These are phyloP conservation scores for Paradendryphiella salina DNA, from an alignment of 2,329 filamentous ascomycete species.

Conservation along the genomic window DNA sequence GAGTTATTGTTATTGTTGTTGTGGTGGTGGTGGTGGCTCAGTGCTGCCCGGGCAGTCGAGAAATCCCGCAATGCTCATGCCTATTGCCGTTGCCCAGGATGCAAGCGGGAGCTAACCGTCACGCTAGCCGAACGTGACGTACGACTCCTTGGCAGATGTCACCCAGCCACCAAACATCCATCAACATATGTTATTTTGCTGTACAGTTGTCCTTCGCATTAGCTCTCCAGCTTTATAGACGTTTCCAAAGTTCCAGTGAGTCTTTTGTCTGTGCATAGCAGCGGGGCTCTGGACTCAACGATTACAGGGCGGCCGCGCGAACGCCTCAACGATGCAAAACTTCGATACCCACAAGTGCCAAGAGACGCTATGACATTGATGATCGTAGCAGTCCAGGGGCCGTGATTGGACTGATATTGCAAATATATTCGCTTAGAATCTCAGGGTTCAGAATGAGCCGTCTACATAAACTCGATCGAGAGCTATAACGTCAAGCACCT, in stretches of 20 bases:
- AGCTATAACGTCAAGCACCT: neutral
- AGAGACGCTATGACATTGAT: neutral
- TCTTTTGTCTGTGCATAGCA: neutral
- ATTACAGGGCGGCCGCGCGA: neutral
- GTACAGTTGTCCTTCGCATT: neutral
- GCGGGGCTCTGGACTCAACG: neutral
- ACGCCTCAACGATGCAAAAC: neutral
- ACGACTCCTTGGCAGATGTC: conserved; percentile 1
- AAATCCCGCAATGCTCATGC: neutral
- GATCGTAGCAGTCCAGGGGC: neutral
- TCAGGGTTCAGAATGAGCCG: neutral
- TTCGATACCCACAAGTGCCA: conserved; percentile 9
- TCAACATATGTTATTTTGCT: neutral
- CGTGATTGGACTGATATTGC: neutral
- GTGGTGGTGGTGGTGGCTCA: too few species aligned
- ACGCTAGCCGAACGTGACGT: conserved; percentile 1
- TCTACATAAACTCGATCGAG: neutral
- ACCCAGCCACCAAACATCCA: conserved; percentile 1
- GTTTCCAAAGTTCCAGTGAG: too few species aligned
- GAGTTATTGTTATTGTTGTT: neutral
- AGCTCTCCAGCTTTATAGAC: too few species aligned
- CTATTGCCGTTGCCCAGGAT: neutral
- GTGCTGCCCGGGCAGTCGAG: conserved; percentile 8
- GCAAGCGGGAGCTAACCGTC: conserved; percentile 6
- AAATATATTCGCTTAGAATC: neutral